Conservation (phyloP, 768 basidiomycete genomes). For the Leccinum aurantiacum region DNA sequence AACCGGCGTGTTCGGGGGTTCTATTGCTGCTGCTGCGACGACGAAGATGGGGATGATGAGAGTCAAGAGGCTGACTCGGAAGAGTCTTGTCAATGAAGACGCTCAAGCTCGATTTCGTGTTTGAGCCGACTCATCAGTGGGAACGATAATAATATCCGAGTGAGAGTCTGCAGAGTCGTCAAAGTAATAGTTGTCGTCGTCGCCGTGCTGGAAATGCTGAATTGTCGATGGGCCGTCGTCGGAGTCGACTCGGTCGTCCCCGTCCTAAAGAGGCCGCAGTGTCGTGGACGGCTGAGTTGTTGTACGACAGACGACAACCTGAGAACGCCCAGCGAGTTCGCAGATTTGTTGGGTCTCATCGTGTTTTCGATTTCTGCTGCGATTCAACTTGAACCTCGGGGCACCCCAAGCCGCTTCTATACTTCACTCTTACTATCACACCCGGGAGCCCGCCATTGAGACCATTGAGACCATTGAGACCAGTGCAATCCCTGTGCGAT, state of each 20-base stretch:
- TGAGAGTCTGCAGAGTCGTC: slow-evolving; percentile 10
- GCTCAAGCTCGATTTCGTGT: background rate
- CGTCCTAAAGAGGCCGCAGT: background rate
- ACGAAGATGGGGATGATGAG: background rate
- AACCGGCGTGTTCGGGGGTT: background rate
- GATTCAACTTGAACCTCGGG: background rate
- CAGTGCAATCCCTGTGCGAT: slow-evolving; percentile 15
- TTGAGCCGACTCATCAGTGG: background rate
- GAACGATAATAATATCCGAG: background rate
- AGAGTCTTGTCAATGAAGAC: background rate
- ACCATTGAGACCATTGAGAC: slow-evolving; percentile 8
- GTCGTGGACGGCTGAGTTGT: slow-evolving; percentile 9
- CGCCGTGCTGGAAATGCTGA: slow-evolving; percentile 16
- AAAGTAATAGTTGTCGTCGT: background rate
- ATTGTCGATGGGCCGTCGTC: slow-evolving; percentile 7
- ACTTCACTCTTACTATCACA: background rate
- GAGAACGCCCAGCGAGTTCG: slow-evolving; percentile 1
- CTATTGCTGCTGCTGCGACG: background rate
- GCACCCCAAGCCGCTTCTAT: slow-evolving; percentile 6
- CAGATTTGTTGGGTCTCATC: slow-evolving; percentile 3
- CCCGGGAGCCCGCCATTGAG: no score
- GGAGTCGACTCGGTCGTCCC: slow-evolving; percentile 13
- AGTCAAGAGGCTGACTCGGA: background rate
- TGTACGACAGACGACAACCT: slow-evolving; percentile 24
- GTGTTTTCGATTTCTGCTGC: background rate